Evolutionary conservation across 495 filamentous ascomycete genomes (phyloP).

Genomic region (Daldinia caldariorum): DNA sequence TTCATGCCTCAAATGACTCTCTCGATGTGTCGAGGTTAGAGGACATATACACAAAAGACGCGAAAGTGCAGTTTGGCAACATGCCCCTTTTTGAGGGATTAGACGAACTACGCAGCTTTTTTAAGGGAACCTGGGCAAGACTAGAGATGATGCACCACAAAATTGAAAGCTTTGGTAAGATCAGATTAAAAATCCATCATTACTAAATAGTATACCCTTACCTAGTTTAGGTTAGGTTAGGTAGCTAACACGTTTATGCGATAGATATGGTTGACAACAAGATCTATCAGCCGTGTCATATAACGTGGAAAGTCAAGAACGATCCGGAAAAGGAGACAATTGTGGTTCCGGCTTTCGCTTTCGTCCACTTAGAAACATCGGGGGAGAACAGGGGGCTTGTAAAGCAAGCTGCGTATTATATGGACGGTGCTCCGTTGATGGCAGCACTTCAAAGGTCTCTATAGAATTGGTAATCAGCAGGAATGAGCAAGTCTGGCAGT

Average conservation of each 20-base stretch:
- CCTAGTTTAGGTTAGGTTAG: no score
- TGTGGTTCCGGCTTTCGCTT: slow-evolving; percentile 38
- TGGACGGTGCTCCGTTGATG: slow-evolving; percentile 31
- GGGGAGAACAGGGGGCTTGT: slow-evolving; percentile 24
- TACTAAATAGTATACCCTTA: background rate
- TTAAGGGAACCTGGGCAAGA: slow-evolving; percentile 26
- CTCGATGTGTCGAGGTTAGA: slow-evolving; percentile 26
- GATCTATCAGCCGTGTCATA: slow-evolving; percentile 41
- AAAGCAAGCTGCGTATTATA: slow-evolving; percentile 25
- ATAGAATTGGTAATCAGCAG: background rate
- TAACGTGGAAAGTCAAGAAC: slow-evolving; percentile 42
- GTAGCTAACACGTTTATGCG: slow-evolving; percentile 4
- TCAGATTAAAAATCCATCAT: background rate
- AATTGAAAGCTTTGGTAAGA: slow-evolving; percentile 36
- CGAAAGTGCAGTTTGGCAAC: slow-evolving; percentile 38
- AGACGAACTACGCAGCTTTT: slow-evolving; percentile 30
- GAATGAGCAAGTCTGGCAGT: no score
- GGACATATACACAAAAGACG: slow-evolving; percentile 29
- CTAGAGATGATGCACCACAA: slow-evolving; percentile 44
- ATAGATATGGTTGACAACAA: slow-evolving; percentile 37
- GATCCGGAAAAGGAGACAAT: slow-evolving; percentile 45
- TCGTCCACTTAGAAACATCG: slow-evolving; percentile 29
- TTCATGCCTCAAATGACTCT: slow-evolving; percentile 30
- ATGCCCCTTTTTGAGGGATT: slow-evolving; percentile 28
- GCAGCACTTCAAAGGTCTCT: slow-evolving; percentile 34